Percentiles rank a stretch among this genome's conserved stretches.
Evolutionary conservation across 108 stramenopile species (phyloP).

Genomic region (Pseudonitzschia multistriata): DNA sequence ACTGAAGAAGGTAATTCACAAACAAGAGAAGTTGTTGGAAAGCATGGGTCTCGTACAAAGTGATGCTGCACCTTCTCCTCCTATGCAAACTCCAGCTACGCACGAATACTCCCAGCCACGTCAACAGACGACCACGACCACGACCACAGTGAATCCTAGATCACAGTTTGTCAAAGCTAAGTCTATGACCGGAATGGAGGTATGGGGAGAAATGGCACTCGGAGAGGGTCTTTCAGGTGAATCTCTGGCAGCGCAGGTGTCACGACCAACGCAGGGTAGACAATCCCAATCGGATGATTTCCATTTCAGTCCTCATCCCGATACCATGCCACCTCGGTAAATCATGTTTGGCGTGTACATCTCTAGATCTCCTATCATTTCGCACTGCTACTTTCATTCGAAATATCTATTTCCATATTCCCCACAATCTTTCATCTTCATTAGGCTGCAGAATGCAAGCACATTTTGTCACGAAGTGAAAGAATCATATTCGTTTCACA

Average conservation of each 20-base stretch:
- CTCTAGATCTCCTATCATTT: too few species aligned
- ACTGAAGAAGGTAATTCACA: constrained; percentile 78
- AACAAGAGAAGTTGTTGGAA: constrained; percentile 77
- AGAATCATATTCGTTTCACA: too few species aligned
- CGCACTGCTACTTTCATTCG: background rate
- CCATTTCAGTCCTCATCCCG: constrained; percentile 79
- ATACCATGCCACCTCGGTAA: constrained; percentile 85
- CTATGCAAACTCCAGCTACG: background rate
- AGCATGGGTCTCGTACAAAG: constrained; percentile 39
- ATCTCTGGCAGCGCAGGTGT: constrained; percentile 7
- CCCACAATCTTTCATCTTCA: too few species aligned
- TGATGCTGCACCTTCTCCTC: background rate
- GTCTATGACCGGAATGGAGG: constrained; percentile 67
- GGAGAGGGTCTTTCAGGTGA: constrained; percentile 43
- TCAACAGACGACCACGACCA: background rate
- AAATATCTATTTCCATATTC: background rate
- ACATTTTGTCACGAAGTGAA: too few species aligned
- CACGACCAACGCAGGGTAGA: constrained; percentile 12
- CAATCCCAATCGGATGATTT: constrained; percentile 48
- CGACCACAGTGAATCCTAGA: background rate
- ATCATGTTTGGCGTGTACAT: too few species aligned
- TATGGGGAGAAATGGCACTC: constrained; percentile 86
- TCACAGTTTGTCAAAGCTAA: constrained; percentile 38
- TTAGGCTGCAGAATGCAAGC: too few species aligned
- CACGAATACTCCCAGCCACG: background rate